Evolutionary conservation across 1,139 yeast genomes (phyloP).

Genomic region (Saccharomyces hybrid): DNA sequence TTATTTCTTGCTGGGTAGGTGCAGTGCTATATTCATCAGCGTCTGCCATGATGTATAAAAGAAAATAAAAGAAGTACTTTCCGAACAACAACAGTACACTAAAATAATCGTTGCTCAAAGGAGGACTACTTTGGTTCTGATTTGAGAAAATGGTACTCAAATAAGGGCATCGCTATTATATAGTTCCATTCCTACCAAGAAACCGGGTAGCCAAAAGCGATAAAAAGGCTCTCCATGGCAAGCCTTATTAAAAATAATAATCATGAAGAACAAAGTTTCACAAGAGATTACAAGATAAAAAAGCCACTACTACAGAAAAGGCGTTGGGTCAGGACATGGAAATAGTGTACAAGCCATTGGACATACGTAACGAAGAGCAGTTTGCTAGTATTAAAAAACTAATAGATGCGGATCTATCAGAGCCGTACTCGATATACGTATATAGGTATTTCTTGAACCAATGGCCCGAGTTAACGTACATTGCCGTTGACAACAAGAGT

Average conservation of each 20-base stretch:
- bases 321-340: conserved; percentile 7
- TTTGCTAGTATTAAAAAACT: conserved; percentile 35
- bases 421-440: conserved; percentile 67
- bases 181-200: neutral
- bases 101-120: neutral
- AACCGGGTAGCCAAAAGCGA: neutral
- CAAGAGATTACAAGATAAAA: neutral
- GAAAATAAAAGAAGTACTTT: neutral
- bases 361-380: conserved; percentile 25
- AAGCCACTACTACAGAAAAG: neutral
- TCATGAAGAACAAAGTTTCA: neutral
- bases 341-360: conserved; percentile 21
- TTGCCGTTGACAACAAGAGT: conserved; percentile 37
- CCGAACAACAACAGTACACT: neutral
- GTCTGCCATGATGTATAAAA: neutral
- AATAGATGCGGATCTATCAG: conserved; percentile 56
- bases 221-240: neutral
- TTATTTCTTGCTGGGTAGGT: neutral
- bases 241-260: neutral
- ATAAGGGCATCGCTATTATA: neutral
- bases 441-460: conserved; percentile 60
- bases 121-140: neutral
- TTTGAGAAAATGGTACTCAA: neutral
- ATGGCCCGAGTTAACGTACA: conserved; percentile 56
- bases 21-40: neutral